Conservation (phyloP, 1,284 basidiomycete genomes). For the Omphalotus olearius region DNA sequence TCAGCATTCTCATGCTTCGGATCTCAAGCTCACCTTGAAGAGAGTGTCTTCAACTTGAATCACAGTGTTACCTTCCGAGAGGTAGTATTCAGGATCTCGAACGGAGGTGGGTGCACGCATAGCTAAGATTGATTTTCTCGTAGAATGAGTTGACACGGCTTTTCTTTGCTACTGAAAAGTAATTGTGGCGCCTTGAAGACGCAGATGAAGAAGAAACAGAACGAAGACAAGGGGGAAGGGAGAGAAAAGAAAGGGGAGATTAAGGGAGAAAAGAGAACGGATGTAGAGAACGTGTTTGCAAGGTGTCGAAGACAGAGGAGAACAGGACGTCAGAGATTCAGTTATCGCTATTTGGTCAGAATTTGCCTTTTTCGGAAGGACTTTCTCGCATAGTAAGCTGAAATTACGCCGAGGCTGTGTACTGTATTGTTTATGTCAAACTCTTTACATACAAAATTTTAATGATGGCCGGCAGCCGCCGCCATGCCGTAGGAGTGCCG, state of each 20-base stretch:
- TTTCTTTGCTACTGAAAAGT: too few species aligned
- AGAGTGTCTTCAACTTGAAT: slow-evolving; percentile 42
- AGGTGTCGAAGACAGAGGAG: neutral
- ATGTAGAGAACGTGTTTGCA: slow-evolving; percentile 3
- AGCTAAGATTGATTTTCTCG: neutral
- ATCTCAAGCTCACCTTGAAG: slow-evolving; percentile 36
- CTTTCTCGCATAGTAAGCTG: too few species aligned
- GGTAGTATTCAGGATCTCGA: slow-evolving; percentile 14
- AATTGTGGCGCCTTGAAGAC: too few species aligned
- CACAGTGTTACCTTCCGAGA: slow-evolving; percentile 41
- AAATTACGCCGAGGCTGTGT: too few species aligned
- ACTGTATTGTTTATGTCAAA: too few species aligned
- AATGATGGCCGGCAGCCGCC: too few species aligned
- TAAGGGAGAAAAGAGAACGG: neutral
- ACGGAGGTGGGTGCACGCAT: slow-evolving; percentile 2
- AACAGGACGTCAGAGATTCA: neutral
- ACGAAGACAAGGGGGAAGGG: neutral
- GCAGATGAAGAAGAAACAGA: neutral
- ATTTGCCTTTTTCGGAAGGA: too few species aligned
- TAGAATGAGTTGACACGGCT: neutral
- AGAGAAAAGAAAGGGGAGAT: neutral
- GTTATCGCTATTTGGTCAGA: too few species aligned
- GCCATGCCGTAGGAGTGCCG: too few species aligned
- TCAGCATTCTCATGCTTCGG: neutral
- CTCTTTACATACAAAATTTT: too few species aligned